phyloP scores from a whole-genome alignment of 352 stramenopile species.

The Blastocystis sp. region DNA sequence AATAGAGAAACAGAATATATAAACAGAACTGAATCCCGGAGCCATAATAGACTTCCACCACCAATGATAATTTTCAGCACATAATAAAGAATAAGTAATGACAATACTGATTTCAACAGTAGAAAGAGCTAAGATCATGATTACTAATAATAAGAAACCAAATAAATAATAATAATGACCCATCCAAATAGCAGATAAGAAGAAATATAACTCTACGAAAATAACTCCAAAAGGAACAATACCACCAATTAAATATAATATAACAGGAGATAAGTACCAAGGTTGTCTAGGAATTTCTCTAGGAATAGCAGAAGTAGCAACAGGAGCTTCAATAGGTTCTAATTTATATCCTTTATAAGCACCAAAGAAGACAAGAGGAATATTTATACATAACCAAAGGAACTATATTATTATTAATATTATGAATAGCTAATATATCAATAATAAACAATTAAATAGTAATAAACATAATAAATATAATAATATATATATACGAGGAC shows the following conservation, averaged over 20 bases:
- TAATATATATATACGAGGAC: no score
- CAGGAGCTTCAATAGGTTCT: conserved; percentile 61
- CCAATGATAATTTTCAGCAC: conserved; percentile 97
- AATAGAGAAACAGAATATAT: conserved; percentile 94
- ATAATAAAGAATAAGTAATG: conserved; percentile 98
- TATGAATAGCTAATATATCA: no score
- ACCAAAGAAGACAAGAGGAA: conserved; percentile 90
- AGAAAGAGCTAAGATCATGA: conserved; percentile 89
- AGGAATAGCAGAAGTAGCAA: conserved; percentile 88
- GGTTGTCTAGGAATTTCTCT: conserved; percentile 86
- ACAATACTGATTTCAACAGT: conserved; percentile 97
- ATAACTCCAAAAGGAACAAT: conserved; percentile 94
- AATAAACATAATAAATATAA: no score
- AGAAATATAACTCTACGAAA: conserved; percentile 99
- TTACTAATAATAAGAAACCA: conserved; percentile 89
- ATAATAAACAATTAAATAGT: no score
- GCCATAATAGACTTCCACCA: conserved; percentile 97
- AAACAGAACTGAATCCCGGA: conserved; percentile 75
- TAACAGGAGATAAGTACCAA: conserved; percentile 85
- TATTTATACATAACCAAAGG: conserved; percentile 94
- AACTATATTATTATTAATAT: no score
- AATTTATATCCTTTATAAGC: conserved; percentile 91
- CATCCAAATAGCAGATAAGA: conserved; percentile 88
- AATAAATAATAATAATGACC: conserved; percentile 97
- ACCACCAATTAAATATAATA: conserved; percentile 74